Conservation (phyloP, 345 rosid genomes). For the Cardamine resedifolia region DNA sequence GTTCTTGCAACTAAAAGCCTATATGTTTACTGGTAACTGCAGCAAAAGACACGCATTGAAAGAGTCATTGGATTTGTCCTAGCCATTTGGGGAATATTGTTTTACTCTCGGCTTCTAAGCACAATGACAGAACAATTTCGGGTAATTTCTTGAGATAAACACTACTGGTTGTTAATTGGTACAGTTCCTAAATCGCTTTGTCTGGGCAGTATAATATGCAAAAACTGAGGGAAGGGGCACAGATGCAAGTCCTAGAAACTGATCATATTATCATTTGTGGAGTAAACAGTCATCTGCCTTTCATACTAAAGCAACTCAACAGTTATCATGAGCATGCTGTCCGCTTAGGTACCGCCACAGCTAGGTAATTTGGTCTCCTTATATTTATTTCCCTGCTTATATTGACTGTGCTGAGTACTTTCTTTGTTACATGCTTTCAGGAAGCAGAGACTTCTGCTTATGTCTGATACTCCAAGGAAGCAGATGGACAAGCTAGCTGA, state of each 20-base stretch:
- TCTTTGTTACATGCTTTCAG: slow-evolving; percentile 42
- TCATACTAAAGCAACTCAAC: slow-evolving; percentile 85
- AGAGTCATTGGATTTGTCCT: slow-evolving; percentile 81
- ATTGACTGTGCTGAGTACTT: slow-evolving; percentile 11
- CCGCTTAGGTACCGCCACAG: slow-evolving; percentile 89
- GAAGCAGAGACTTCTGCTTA: slow-evolving; percentile 91
- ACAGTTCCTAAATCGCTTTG: slow-evolving; percentile 28
- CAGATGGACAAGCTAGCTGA: slow-evolving; percentile 90
- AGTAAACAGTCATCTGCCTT: slow-evolving; percentile 71
- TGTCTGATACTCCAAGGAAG: slow-evolving; percentile 97
- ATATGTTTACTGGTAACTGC: slow-evolving; percentile 45
- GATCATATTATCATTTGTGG: slow-evolving; percentile 96
- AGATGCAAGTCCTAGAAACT: slow-evolving; percentile 84
- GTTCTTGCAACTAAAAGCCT: slow-evolving; percentile 34
- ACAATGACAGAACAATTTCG: slow-evolving; percentile 98
- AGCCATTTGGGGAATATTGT: slow-evolving; percentile 92
- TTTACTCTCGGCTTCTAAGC: slow-evolving; percentile 91
- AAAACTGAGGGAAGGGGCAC: slow-evolving; percentile 94
- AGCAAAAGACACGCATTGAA: slow-evolving; percentile 92
- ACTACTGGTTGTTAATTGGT: slow-evolving; percentile 5
- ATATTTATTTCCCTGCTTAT: slow-evolving; percentile 7
- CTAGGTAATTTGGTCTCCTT: slow-evolving; percentile 57
- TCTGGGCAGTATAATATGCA: slow-evolving; percentile 78
- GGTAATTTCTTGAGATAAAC: slow-evolving; percentile 46
- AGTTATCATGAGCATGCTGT: slow-evolving; percentile 89